Evolutionary conservation across 495 filamentous ascomycete genomes (phyloP), one percentile per base, ranked within the genome.

Genomic region (Penicillium ucsense): DNA sequence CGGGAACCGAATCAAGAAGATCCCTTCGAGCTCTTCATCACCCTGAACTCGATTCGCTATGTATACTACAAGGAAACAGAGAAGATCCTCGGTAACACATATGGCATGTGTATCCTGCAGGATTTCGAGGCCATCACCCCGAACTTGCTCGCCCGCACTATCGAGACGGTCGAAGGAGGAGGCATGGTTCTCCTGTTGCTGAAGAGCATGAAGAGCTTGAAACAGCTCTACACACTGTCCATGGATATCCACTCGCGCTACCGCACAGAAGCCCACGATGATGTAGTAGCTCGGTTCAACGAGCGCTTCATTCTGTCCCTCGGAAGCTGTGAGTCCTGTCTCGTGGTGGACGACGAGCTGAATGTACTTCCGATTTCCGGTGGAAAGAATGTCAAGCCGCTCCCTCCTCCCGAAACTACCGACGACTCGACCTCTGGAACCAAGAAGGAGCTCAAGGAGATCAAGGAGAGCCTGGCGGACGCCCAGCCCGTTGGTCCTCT

Each of bases 1-100:
- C 77, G 92, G 51, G 94, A 99, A 64, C 79, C 86, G n/a, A 95
- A 99, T 64, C 80, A 83, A 39, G 89, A 96, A 58, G 94, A 97
- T 58, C 86, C 94, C 1, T 99, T 99, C 70, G 94, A 99, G 72
- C 77, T 97, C 51, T 99, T 99, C 71, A 84, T 99, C 62, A 89
- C 88, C 12, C 80, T 95, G 46, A 86, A 95, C 66, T 89, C 95
- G 62, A 95, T 99, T 56, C 87, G 94, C 54, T 99, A 97, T 79
- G 87, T 91, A 35, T 99, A 95, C 76, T 99, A 99, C 74, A 99
- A 99, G 69, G 94, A 99, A 68, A 97, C 94, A n/a, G 94, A 99
- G 50, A 95, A 95, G 73, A 97, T 99, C 61, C 67, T 99, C 35
- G 94, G 94, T 54, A 95, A 97, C 66, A 99, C 94, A 31, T 99